Conservation (phyloP, 164 flowering plant species). For the Dillenia suffruticosa region DNA sequence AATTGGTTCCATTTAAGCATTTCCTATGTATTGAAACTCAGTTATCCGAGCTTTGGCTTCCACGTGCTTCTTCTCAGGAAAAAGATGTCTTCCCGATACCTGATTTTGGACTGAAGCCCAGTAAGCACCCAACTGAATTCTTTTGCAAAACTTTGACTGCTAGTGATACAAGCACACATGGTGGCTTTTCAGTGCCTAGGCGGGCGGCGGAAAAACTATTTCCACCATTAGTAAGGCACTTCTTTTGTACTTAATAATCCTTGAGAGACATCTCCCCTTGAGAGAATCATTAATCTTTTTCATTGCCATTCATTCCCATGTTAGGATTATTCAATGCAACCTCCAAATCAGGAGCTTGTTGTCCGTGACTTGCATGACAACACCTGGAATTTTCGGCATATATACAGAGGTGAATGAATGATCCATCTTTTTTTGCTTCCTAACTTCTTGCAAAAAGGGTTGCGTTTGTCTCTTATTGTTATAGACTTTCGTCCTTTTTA, state of each 20-base stretch:
- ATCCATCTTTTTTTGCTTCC: background rate
- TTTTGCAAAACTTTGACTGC: constrained; percentile 98
- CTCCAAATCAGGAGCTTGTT: constrained; percentile 94
- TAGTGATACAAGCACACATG: constrained; percentile 99
- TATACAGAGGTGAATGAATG: constrained; percentile 69
- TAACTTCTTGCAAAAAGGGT: background rate
- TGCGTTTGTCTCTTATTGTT: background rate
- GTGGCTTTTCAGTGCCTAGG: constrained; percentile 99
- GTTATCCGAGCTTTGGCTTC: background rate
- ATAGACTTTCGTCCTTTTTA: constrained; percentile 1
- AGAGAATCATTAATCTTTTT: background rate
- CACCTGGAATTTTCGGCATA: constrained; percentile 95
- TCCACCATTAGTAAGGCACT: constrained; percentile 66
- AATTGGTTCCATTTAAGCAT: background rate
- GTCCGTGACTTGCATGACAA: constrained; percentile 92
- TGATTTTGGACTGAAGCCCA: constrained; percentile 59
- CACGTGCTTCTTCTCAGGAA: constrained; percentile 40
- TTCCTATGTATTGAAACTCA: background rate
- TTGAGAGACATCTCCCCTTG: too few relatives aligned
- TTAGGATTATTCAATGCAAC: constrained; percentile 92
- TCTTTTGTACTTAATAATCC: background rate
- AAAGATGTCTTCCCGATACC: constrained; percentile 76
- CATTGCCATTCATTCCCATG: constrained; percentile 7
- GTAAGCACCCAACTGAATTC: constrained; percentile 92
- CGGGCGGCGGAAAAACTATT: constrained; percentile 99